Base-by-base conservation (phyloP, 2,329 filamentous ascomycete species). In the Simplicillium aogashimaense region DNA sequence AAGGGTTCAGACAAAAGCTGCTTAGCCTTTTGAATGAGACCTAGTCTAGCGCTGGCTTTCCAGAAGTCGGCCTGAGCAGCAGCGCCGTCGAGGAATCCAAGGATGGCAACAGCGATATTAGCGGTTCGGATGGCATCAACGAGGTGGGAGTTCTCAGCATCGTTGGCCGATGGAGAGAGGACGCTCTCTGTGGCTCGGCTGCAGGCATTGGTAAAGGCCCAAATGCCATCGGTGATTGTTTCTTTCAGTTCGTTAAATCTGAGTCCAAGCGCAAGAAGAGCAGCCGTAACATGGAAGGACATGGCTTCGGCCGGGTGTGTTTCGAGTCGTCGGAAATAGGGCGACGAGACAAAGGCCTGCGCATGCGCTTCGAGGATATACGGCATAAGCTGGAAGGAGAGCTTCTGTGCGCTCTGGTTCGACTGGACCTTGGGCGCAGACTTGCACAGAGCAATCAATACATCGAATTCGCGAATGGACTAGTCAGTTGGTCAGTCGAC, bases 391-490 rank as follows among this genome's bases (percentile, higher is more conserved):
- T 94, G 88, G 29, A 73, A 70, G n/a, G 81, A 76, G 31, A 98
- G 76, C 52, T 79, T 83, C 52, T 85, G 78, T 20, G 88, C 89
- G 54, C 84, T 83, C 45, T 86, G 77, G 33, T 67, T 61, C 35
- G 78, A 80, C 39, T 80, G 72, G 18, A 97, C 72, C 17, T 78
- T 74, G 4, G 87, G 83, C 3, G 89, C 86, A 39, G 90, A 86
- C 64, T 89, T 90, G 69, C 90, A 97, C 18, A 98, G 72, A 34
- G 92, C 87, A 18, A 97, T 66, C 18, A 98, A 73, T 39, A 94
- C 85, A 60, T 98, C 90, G 50, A 95, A 82, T 68, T 98, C 94
- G 53, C 86, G 81, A 40, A 89, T 78, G 39, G 81, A 86, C 87
- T 94, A 57, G 13, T 37, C 34, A 43, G 37, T 29, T 5, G 32